A percentile compares a stretch with the other conserved stretches of the same genome.
Evolutionary conservation across 495 filamentous ascomycete genomes (phyloP).

Genomic region (Penicillium lagena): DNA sequence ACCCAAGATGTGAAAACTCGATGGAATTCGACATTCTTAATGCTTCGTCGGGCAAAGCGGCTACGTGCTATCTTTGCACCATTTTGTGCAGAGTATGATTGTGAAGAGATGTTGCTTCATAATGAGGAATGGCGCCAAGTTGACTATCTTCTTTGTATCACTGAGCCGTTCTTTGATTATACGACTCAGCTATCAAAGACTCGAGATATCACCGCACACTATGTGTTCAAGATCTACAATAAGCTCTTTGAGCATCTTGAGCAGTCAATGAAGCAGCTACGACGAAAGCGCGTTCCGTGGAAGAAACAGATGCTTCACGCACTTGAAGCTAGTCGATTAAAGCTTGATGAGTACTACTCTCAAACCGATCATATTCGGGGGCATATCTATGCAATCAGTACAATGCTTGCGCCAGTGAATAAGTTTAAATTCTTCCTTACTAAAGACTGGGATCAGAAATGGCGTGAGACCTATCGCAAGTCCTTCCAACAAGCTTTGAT

Average conservation of each 20-base stretch:
- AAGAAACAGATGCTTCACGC: neutral
- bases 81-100: slow-evolving; percentile 2
- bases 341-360: neutral
- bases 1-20: neutral
- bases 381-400: slow-evolving; percentile 2
- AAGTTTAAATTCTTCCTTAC: slow-evolving; percentile 2
- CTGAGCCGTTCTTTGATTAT: neutral
- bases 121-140: neutral
- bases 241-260: neutral
- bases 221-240: slow-evolving; percentile 3
- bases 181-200: neutral
- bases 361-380: neutral
- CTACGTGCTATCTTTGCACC: neutral
- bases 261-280: neutral
- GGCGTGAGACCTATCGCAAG: neutral
- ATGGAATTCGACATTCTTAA: slow-evolving; percentile 1
- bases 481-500: neutral
- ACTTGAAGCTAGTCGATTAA: neutral
- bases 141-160: neutral
- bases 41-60: neutral
- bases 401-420: slow-evolving; percentile 1
- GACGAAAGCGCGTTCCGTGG: neutral
- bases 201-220: neutral
- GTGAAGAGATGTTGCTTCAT: slow-evolving; percentile 1
- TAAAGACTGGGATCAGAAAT: slow-evolving; percentile 1